Evolutionary conservation across 1,284 basidiomycete species (phyloP).

Genomic region (Pterula multifida): DNA sequence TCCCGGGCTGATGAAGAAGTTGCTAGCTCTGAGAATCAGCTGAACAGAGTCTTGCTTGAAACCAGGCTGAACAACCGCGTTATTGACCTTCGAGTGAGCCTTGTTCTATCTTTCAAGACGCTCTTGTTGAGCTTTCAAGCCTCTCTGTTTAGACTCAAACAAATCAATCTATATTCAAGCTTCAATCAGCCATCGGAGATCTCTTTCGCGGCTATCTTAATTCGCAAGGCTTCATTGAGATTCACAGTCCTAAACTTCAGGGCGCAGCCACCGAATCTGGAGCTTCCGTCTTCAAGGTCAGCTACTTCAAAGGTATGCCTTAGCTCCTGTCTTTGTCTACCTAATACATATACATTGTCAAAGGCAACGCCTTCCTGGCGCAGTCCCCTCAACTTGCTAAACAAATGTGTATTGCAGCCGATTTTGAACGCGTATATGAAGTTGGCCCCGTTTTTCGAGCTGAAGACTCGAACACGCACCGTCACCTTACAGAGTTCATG

Average conservation of each 20-base stretch:
- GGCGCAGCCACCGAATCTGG: constrained; percentile 96
- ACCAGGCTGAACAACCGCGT: constrained; percentile 94
- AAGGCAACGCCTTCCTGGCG: constrained; percentile 85
- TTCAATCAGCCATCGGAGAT: constrained; percentile 82
- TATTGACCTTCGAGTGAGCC: constrained; percentile 81
- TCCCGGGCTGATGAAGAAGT: constrained; percentile 73
- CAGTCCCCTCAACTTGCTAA: constrained; percentile 97
- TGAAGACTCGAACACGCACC: constrained; percentile 96
- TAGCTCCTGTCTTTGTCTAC: background rate
- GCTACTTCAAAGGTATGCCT: constrained; percentile 87
- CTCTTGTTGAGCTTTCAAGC: constrained; percentile 4
- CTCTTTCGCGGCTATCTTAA: constrained; percentile 85
- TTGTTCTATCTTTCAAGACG: no score
- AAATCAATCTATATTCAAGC: constrained; percentile 92
- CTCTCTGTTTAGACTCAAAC: constrained; percentile 79
- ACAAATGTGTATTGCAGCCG: constrained; percentile 98
- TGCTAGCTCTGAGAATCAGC: constrained; percentile 54
- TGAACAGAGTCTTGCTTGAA: constrained; percentile 73
- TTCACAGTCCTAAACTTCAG: constrained; percentile 96
- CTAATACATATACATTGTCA: background rate
- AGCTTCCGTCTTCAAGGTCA: constrained; percentile 94
- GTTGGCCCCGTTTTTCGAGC: constrained; percentile 95
- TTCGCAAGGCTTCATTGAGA: constrained; percentile 76
- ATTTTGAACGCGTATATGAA: constrained; percentile 97
- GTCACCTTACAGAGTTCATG: constrained; percentile 98